Percentiles rank a stretch among this genome's conserved stretches.
Evolutionary conservation across 352 stramenopile species (phyloP).

Genomic region (Pythium diclinum): DNA sequence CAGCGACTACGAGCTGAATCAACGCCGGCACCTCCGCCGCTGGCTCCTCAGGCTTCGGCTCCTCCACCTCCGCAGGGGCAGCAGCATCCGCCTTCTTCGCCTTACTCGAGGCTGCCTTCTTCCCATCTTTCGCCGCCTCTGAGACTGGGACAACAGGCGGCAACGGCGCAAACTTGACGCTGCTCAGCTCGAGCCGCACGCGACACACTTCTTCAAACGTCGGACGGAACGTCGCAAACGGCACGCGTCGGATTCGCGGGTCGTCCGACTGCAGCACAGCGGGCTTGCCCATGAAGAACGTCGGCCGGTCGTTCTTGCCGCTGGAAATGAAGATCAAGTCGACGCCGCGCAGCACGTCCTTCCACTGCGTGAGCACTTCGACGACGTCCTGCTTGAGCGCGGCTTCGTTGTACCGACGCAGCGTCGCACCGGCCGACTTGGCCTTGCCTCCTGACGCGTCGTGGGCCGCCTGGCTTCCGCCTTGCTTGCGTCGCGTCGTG

Average conservation of each 20-base stretch:
- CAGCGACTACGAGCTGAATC: slow-evolving; percentile 38
- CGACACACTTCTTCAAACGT: slow-evolving; percentile 85
- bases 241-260: slow-evolving; percentile 66
- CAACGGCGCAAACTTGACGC: slow-evolving; percentile 62
- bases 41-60: slow-evolving; percentile 19
- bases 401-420: slow-evolving; percentile 91
- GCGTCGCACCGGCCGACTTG: slow-evolving; percentile 91
- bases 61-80: slow-evolving; percentile 1
- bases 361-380: slow-evolving; percentile 80
- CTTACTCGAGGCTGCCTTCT: slow-evolving; percentile 28
- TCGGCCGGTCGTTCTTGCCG: slow-evolving; percentile 65
- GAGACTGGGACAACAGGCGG: slow-evolving; percentile 18
- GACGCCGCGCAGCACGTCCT: slow-evolving; percentile 39
- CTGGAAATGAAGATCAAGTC: slow-evolving; percentile 77
- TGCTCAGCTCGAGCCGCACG: slow-evolving; percentile 67
- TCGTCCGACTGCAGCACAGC: slow-evolving; percentile 54
- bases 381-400: slow-evolving; percentile 89
- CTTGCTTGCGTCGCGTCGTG: slow-evolving; percentile 92
- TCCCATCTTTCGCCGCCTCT: not conserved
- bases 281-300: slow-evolving; percentile 81
- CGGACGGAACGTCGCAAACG: slow-evolving; percentile 81
- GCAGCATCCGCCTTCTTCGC: slow-evolving; percentile 27
- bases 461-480: slow-evolving; percentile 88
- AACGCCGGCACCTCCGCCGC: slow-evolving; percentile 29
- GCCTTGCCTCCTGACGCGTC: slow-evolving; percentile 81